These are phyloP conservation scores for Colletotrichum godetiae DNA, from an alignment of 2,329 filamentous ascomycete species.

Conservation along the genomic window DNA sequence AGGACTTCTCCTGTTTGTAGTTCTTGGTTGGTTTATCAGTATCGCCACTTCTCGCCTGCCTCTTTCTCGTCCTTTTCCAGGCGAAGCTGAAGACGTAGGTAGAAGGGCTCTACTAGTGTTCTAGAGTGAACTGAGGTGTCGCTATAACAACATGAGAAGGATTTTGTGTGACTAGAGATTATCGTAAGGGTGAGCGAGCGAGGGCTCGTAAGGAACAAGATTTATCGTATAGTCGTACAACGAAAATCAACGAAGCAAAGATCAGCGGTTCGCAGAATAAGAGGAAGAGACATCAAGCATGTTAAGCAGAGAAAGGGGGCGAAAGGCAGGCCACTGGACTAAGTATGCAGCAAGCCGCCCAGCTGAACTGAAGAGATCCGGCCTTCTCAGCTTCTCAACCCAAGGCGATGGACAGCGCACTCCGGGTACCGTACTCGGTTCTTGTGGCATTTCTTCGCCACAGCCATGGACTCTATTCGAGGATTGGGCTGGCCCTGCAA, in stretches of 20 bases:
- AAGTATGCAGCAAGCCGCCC: neutral
- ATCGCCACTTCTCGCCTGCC: neutral
- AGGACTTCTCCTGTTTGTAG: neutral
- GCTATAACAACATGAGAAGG: neutral
- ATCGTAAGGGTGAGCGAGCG: neutral
- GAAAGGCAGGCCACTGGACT: neutral
- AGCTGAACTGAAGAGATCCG: neutral
- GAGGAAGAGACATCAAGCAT: neutral
- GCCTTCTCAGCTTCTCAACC: neutral
- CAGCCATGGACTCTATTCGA: neutral
- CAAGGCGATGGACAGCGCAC: neutral
- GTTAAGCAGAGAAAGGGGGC: neutral
- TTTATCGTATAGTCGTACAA: neutral
- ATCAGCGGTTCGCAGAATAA: neutral
- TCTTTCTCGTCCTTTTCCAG: neutral
- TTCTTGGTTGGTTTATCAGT: neutral
- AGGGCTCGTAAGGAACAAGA: neutral
- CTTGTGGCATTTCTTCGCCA: neutral
- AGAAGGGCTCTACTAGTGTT: neutral
- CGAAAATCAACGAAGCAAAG: neutral
- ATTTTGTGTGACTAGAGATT: neutral
- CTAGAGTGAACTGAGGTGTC: neutral
- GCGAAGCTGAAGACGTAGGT: neutral
- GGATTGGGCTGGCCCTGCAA: neutral
- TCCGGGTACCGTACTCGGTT: neutral